Conservation (phyloP, 2,329 filamentous ascomycete species). For the Penicillium sp. region DNA sequence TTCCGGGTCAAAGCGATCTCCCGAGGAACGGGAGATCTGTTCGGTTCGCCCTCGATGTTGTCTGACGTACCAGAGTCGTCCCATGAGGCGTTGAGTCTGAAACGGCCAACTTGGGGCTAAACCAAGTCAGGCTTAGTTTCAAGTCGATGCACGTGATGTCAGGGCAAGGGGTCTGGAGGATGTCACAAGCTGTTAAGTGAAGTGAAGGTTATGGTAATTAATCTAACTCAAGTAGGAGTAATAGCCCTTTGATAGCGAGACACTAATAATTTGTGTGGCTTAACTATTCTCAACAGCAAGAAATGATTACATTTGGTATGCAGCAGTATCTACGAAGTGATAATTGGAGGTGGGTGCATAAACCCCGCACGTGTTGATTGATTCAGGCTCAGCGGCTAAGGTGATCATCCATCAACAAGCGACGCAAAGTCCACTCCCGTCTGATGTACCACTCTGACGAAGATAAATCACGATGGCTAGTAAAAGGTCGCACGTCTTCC, state of each 20-base stretch:
- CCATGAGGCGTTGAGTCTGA: too few relatives aligned
- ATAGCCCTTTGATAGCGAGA: too few relatives aligned
- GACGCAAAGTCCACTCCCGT: background rate
- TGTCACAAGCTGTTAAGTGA: too few relatives aligned
- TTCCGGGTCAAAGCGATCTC: background rate
- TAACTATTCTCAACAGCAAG: background rate
- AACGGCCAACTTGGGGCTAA: too few relatives aligned
- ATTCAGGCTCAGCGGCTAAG: background rate
- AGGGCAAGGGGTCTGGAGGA: too few relatives aligned
- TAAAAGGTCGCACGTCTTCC: constrained; percentile 10
- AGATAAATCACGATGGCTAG: constrained; percentile 8
- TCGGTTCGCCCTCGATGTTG: background rate
- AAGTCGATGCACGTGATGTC: background rate
- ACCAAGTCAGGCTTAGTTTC: background rate
- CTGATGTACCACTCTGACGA: background rate
- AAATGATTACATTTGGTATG: background rate
- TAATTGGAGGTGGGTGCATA: background rate
- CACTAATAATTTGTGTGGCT: too few relatives aligned
- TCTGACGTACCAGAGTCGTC: too few relatives aligned
- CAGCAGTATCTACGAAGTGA: background rate
- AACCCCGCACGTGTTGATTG: background rate
- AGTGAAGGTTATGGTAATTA: background rate
- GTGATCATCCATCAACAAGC: background rate
- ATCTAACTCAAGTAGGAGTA: too few relatives aligned
- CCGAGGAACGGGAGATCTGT: background rate